These are phyloP conservation scores for Mucor racemosus DNA, from an alignment of 371 early-diverging fungal species.

Conservation along the genomic window DNA sequence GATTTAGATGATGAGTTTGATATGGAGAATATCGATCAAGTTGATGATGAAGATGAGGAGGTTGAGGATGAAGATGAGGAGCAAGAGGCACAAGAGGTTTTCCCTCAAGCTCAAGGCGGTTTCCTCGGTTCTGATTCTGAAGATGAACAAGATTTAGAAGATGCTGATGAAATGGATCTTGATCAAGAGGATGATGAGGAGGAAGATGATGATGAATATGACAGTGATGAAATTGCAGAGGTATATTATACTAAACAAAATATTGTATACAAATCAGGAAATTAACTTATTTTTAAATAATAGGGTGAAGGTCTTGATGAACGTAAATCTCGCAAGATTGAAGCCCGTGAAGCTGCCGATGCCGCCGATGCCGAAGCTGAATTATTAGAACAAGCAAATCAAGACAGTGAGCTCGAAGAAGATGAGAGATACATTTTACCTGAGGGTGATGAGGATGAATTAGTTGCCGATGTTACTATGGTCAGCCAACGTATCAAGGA, in stretches of 20 bases:
- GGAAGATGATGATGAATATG: conserved; percentile 45
- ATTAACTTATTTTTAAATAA: background rate
- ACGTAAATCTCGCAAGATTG: conserved; percentile 71
- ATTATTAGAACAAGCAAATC: conserved; percentile 75
- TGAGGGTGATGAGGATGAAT: conserved; percentile 71
- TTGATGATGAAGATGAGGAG: conserved; percentile 40
- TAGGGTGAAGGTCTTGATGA: conserved; percentile 66
- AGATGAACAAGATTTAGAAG: conserved; percentile 38
- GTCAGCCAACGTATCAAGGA: conserved; percentile 91
- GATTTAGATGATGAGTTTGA: conserved; percentile 38
- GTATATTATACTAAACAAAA: conserved; percentile 26
- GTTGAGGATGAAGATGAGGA: conserved; percentile 37
- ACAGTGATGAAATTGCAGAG: conserved; percentile 42
- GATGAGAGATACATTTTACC: conserved; percentile 77
- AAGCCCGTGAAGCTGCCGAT: conserved; percentile 61
- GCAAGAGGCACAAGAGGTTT: conserved; percentile 47
- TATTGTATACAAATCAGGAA: background rate
- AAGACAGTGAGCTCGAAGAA: conserved; percentile 74
- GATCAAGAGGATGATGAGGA: conserved; percentile 42
- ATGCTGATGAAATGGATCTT: conserved; percentile 47
- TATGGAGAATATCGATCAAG: conserved; percentile 22
- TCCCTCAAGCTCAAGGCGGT: conserved; percentile 57
- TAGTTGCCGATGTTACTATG: conserved; percentile 62
- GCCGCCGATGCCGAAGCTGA: conserved; percentile 69
- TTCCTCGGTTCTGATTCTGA: conserved; percentile 64